These are phyloP conservation scores for Diaporthe sp. DNA, from an alignment of 2,329 filamentous ascomycete genomes.

Conservation along the genomic window DNA sequence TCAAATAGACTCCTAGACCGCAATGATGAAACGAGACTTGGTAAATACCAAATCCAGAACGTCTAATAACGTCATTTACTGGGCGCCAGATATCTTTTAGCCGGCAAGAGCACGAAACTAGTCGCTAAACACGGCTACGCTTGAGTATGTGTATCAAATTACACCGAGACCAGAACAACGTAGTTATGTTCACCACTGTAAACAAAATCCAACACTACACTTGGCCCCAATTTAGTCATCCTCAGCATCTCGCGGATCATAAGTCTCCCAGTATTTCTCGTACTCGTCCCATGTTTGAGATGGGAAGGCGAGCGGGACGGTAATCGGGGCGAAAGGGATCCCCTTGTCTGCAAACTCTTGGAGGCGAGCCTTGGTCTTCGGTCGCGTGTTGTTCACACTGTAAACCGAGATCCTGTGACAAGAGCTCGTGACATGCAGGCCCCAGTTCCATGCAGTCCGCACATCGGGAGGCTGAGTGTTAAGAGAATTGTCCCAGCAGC, in stretches of 20 bases:
- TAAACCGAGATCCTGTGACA: constrained; percentile 11
- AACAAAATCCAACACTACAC: not conserved
- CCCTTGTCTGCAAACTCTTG: constrained; percentile 10
- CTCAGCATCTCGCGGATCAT: constrained; percentile 4
- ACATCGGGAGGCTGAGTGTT: constrained; percentile 9
- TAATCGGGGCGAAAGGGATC: constrained; percentile 4
- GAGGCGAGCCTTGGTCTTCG: constrained; percentile 17
- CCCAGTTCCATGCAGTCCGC: constrained; percentile 11
- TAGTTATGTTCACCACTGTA: not conserved
- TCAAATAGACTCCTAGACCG: no score
- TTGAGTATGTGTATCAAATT: not conserved
- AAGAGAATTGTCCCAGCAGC: constrained; percentile 15
- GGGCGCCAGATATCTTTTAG: no score
- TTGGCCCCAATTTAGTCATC: not conserved
- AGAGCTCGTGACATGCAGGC: constrained; percentile 1
- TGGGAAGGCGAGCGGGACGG: constrained; percentile 6
- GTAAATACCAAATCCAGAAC: no score
- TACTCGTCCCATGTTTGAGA: constrained; percentile 1
- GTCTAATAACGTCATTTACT: no score
- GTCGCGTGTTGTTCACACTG: constrained; percentile 17
- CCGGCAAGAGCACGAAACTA: no score
- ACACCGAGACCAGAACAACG: not conserved
- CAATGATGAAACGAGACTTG: no score
- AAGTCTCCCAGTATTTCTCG: not conserved
- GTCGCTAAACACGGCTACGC: no score